A percentile compares a stretch with the other conserved stretches of the same genome.
These are phyloP conservation scores for Ehretia macrophylla DNA, from an alignment of 257 asterid species.

Conservation along the genomic window DNA sequence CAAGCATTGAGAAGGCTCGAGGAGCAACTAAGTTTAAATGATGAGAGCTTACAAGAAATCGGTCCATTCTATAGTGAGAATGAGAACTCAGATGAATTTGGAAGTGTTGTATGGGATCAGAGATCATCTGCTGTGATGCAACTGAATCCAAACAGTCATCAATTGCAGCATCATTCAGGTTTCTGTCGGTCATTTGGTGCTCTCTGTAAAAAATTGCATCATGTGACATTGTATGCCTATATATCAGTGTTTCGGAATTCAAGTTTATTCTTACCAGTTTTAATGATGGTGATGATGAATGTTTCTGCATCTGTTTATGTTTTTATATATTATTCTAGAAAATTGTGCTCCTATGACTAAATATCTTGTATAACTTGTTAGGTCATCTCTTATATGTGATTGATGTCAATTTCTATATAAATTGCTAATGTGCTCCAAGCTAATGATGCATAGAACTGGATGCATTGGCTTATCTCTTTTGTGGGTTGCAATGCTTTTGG, in stretches of 20 bases:
- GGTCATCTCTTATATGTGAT: neutral
- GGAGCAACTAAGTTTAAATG: constrained; percentile 78
- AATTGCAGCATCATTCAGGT: constrained; percentile 36
- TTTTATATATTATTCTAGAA: neutral
- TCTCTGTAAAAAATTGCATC: too few relatives aligned
- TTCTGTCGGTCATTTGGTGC: constrained; percentile 7
- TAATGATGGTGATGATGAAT: too few relatives aligned
- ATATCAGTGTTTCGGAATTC: neutral
- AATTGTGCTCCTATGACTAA: neutral
- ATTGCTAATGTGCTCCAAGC: neutral
- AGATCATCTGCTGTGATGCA: constrained; percentile 37
- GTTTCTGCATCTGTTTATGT: neutral
- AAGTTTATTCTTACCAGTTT: neutral
- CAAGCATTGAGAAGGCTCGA: constrained; percentile 60
- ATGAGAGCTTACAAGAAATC: constrained; percentile 39
- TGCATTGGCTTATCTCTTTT: neutral
- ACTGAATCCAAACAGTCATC: constrained; percentile 34
- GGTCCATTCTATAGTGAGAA: constrained; percentile 32
- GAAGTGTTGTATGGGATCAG: constrained; percentile 35
- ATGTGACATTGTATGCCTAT: too few relatives aligned
- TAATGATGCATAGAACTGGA: neutral
- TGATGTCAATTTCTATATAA: neutral
- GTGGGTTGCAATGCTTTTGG: neutral
- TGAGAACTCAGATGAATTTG: constrained; percentile 43
- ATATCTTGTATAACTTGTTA: neutral